Percentiles rank a stretch among this genome's conserved stretches.
These are phyloP conservation scores for Planoprotostelium fungivorum DNA, from an alignment of 78 protist species.

Conservation along the genomic window DNA sequence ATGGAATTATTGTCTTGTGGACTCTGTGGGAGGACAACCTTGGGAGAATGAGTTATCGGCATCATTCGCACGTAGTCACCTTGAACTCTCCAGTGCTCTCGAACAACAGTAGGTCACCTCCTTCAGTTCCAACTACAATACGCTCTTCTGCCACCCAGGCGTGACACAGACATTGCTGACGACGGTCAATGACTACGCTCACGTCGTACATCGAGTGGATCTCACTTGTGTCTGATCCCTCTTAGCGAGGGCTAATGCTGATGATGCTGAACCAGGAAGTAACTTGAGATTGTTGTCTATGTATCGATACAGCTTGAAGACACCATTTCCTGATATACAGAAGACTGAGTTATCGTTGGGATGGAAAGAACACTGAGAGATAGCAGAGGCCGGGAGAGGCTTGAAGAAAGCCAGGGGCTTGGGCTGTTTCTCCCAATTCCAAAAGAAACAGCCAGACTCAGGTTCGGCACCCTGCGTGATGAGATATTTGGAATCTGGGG, in stretches of 20 bases:
- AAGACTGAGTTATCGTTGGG: conserved; percentile 32
- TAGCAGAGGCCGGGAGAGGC: conserved; percentile 6
- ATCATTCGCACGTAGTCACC: conserved; percentile 12
- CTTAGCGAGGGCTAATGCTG: conserved; percentile 15
- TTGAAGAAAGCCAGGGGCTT: not conserved
- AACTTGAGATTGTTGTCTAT: conserved; percentile 31
- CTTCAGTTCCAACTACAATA: conserved; percentile 34
- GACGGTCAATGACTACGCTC: conserved; percentile 5
- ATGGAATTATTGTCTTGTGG: not conserved
- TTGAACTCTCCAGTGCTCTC: conserved; percentile 36
- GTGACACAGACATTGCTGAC: conserved; percentile 47
- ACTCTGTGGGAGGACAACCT: not conserved
- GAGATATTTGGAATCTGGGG: conserved; percentile 16
- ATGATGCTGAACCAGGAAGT: conserved; percentile 22
- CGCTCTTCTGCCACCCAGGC: conserved; percentile 57
- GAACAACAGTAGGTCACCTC: conserved; percentile 49
- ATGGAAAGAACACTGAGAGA: conserved; percentile 11
- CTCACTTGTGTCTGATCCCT: not conserved
- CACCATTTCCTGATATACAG: conserved; percentile 44
- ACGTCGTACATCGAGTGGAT: not conserved
- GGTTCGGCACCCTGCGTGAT: conserved; percentile 47
- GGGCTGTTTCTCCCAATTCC: conserved; percentile 57
- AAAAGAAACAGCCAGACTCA: conserved; percentile 28
- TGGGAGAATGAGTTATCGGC: conserved; percentile 4
- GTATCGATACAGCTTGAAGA: conserved; percentile 23